These are phyloP conservation scores for Trichoderma gamsii DNA, from an alignment of 495 filamentous ascomycete species.

Conservation along the genomic window DNA sequence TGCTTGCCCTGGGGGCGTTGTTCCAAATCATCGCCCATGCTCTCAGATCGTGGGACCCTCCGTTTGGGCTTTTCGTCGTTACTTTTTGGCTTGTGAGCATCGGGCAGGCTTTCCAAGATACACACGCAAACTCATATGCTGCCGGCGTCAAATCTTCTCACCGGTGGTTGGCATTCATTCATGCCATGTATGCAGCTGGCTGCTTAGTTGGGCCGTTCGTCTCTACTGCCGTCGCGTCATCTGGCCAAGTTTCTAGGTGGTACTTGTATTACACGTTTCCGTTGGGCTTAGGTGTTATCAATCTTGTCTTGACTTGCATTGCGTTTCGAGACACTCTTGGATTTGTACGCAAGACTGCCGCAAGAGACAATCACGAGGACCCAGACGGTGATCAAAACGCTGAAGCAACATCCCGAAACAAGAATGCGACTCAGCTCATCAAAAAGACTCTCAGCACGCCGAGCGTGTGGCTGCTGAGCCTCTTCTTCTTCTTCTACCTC, in stretches of 20 bases:
- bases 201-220: slow-evolving; percentile 47
- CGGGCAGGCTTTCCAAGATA: slow-evolving; percentile 49
- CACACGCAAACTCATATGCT: slow-evolving; percentile 48
- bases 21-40: slow-evolving; percentile 43
- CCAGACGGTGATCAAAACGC: background rate
- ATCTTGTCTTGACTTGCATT: slow-evolving; percentile 30
- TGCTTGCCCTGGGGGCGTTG: slow-evolving; percentile 42
- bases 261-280: slow-evolving; percentile 41
- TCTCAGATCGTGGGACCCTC: slow-evolving; percentile 44
- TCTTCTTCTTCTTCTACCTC: slow-evolving; percentile 47
- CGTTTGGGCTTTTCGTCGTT: slow-evolving; percentile 40
- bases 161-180: slow-evolving; percentile 52
- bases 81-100: slow-evolving; percentile 45
- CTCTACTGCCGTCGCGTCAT: slow-evolving; percentile 41
- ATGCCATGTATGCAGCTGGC: slow-evolving; percentile 50
- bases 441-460: slow-evolving; percentile 25
- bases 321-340: slow-evolving; percentile 33
- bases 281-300: slow-evolving; percentile 35
- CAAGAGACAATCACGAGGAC: background rate
- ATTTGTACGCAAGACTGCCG: slow-evolving; percentile 16
- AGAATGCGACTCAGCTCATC: slow-evolving; percentile 25
- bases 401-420: slow-evolving; percentile 15
- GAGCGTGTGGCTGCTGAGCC: slow-evolving; percentile 42
- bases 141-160: slow-evolving; percentile 41
- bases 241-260: slow-evolving; percentile 29